Conservation (phyloP, 768 basidiomycete genomes). For the Tylopilus intermedius region DNA sequence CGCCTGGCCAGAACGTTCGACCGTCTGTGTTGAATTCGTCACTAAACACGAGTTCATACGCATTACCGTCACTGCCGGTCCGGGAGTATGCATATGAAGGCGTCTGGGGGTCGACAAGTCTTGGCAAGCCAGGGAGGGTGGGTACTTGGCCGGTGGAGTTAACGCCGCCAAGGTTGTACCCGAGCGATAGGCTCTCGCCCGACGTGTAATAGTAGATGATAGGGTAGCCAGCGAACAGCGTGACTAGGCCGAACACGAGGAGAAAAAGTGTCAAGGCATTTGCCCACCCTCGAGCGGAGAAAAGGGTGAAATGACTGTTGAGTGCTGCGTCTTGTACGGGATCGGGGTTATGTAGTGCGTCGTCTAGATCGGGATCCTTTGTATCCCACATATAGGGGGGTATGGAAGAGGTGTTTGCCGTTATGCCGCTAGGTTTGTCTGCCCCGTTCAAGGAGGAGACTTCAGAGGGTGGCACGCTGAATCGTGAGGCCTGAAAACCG, state of each 20-base stretch:
- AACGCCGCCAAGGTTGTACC: conserved; percentile 80
- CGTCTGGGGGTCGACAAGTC: conserved; percentile 74
- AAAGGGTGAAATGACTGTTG: conserved; percentile 60
- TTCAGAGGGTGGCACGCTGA: conserved; percentile 53
- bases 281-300: conserved; percentile 78
- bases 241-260: conserved; percentile 63
- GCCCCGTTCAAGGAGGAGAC: conserved; percentile 35
- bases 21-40: conserved; percentile 78
- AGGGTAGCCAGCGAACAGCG: conserved; percentile 86
- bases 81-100: conserved; percentile 52
- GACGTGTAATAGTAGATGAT: conserved; percentile 56
- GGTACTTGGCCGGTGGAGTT: conserved; percentile 89
- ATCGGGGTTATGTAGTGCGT: conserved; percentile 85
- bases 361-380: conserved; percentile 83
- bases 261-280: conserved; percentile 73
- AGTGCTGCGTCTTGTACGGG: conserved; percentile 60
- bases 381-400: conserved; percentile 73
- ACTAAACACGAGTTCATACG: conserved; percentile 82
- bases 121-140: conserved; percentile 57
- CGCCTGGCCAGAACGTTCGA: conserved; percentile 73
- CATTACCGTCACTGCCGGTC: conserved; percentile 68
- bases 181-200: conserved; percentile 30
- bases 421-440: conserved; percentile 29
- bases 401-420: conserved; percentile 54
- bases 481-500: conserved; percentile 48